Evolutionary conservation across 1,284 basidiomycete genomes (phyloP).

Genomic region (Sporisorium graminicola): DNA sequence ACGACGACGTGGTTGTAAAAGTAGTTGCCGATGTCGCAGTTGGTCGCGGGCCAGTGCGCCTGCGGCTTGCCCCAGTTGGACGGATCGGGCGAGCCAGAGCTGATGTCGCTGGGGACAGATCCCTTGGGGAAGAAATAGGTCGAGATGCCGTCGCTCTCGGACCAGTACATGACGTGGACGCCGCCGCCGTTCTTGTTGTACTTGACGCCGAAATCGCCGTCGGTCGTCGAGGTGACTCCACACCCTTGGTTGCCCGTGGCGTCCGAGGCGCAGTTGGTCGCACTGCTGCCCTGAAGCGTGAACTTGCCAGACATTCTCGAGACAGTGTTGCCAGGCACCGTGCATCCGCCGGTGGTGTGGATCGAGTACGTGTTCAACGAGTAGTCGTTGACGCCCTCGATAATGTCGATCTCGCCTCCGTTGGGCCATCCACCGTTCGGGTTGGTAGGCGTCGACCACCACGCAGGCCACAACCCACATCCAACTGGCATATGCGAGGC

Average conservation of each 20-base stretch:
- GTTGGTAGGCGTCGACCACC: conserved; percentile 59
- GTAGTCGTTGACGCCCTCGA: conserved; percentile 61
- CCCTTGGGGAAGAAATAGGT: conserved; percentile 75
- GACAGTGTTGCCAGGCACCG: conserved; percentile 14
- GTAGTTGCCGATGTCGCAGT: conserved; percentile 73
- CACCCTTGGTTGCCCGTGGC: conserved; percentile 77
- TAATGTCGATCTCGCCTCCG: conserved; percentile 64
- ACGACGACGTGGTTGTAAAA: conserved; percentile 58
- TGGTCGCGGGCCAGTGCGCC: conserved; percentile 73
- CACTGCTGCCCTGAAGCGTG: conserved; percentile 51
- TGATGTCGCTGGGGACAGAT: conserved; percentile 72
- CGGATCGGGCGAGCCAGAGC: conserved; percentile 68
- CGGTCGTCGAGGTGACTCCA: conserved; percentile 73
- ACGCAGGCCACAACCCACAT: conserved; percentile 65
- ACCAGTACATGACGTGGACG: conserved; percentile 66
- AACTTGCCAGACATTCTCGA: conserved; percentile 45
- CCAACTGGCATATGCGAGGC: conserved; percentile 60
- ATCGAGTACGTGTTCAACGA: conserved; percentile 56
- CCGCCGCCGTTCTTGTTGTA: conserved; percentile 78
- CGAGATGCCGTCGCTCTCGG: conserved; percentile 70
- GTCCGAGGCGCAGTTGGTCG: conserved; percentile 75
- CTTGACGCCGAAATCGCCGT: conserved; percentile 73
- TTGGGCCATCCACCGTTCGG: conserved; percentile 54
- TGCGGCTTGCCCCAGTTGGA: conserved; percentile 73
- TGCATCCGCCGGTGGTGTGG: conserved; percentile 56